phyloP scores from a whole-genome alignment of 768 basidiomycete species.

The Gymnopilus dilepis region DNA sequence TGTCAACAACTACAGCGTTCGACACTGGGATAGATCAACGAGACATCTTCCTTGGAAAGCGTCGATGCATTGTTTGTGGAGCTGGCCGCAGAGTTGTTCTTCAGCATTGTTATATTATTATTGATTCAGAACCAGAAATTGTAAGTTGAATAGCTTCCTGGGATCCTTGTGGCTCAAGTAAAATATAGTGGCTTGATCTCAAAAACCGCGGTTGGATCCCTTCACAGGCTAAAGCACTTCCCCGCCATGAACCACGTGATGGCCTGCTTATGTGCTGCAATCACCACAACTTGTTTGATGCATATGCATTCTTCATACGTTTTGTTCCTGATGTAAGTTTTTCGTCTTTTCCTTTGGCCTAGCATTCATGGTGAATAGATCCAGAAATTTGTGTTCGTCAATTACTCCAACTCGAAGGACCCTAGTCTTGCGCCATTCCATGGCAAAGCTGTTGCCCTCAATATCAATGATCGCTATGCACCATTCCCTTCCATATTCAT shows the following conservation, averaged over 20 bases:
- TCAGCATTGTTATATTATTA: slow-evolving; percentile 22
- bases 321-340: slow-evolving; percentile 30
- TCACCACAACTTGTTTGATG: slow-evolving; percentile 24
- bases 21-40: slow-evolving; percentile 21
- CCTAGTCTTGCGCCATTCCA: slow-evolving; percentile 27
- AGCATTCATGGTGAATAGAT: slow-evolving; percentile 16
- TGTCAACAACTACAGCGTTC: slow-evolving; percentile 28
- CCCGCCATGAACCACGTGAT: slow-evolving; percentile 28
- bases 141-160: slow-evolving; percentile 15
- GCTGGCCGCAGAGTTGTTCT: not conserved
- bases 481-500: slow-evolving; percentile 40
- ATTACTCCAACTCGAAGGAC: slow-evolving; percentile 30
- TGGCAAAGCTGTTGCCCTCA: slow-evolving; percentile 39
- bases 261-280: slow-evolving; percentile 28
- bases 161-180: slow-evolving; percentile 27
- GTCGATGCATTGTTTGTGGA: slow-evolving; percentile 25
- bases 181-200: slow-evolving; percentile 30
- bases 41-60: slow-evolving; percentile 25
- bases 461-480: slow-evolving; percentile 30
- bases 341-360: not conserved
- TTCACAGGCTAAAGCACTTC: slow-evolving; percentile 17
- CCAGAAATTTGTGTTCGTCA: slow-evolving; percentile 34
- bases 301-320: slow-evolving; percentile 30
- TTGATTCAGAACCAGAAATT: not conserved
- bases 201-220: slow-evolving; percentile 28